Evolutionary conservation across 306 rosid species (phyloP).

Genomic region (Quercus variabilis): DNA sequence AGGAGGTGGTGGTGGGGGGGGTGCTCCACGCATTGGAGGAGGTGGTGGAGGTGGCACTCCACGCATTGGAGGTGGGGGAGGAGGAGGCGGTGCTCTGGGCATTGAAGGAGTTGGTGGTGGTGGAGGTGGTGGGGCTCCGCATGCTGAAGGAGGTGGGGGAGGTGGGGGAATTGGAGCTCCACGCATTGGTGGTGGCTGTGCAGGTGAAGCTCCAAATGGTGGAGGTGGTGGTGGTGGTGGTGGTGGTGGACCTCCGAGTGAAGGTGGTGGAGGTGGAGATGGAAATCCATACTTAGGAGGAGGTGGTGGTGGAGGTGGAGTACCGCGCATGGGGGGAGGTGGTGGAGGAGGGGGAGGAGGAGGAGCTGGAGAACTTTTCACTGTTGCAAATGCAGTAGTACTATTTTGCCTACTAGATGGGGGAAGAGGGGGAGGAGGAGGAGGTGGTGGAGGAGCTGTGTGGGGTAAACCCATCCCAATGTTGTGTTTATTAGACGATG

Average conservation of each 20-base stretch:
- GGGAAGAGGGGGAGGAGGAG: slow-evolving; percentile 6
- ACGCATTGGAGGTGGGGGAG: slow-evolving; percentile 21
- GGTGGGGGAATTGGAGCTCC: slow-evolving; percentile 21
- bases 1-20: slow-evolving; percentile 43
- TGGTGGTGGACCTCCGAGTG: slow-evolving; percentile 12
- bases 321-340: slow-evolving; percentile 7
- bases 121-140: slow-evolving; percentile 17
- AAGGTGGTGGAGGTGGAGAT: slow-evolving; percentile 26
- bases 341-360: slow-evolving; percentile 17
- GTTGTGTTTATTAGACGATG: slow-evolving; percentile 17
- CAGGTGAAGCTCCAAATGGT: slow-evolving; percentile 19
- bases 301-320: slow-evolving; percentile 29
- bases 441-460: slow-evolving; percentile 36
- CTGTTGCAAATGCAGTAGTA: slow-evolving; percentile 9
- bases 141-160: slow-evolving; percentile 20
- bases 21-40: slow-evolving; percentile 24
- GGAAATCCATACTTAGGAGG: background rate
- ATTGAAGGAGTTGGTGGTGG: slow-evolving; percentile 31
- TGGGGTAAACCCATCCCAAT: slow-evolving; percentile 5
- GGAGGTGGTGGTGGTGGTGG: slow-evolving; percentile 28
- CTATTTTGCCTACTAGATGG: slow-evolving; percentile 16
- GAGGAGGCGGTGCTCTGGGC: slow-evolving; percentile 10
- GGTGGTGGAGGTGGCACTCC: slow-evolving; percentile 29
- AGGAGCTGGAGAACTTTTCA: slow-evolving; percentile 20
- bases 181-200: slow-evolving; percentile 30